phyloP scores from a whole-genome alignment of 2,329 filamentous ascomycete species.

The Dactylonectria macrodidyma region DNA sequence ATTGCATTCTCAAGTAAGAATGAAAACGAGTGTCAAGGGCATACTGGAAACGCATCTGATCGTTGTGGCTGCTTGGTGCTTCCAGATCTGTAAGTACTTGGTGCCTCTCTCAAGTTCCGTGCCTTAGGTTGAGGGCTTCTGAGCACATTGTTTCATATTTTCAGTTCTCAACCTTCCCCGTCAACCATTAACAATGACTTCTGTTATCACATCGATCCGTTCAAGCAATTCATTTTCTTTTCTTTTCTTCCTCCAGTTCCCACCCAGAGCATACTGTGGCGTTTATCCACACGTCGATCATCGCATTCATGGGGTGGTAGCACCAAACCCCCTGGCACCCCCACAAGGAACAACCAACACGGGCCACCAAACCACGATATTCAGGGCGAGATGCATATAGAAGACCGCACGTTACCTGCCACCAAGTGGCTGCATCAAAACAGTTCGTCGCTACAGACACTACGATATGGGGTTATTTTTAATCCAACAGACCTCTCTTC shows the following conservation, averaged over 20 bases:
- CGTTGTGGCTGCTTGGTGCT: not conserved
- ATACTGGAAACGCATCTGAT: not conserved
- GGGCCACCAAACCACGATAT: not conserved
- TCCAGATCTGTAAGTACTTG: too few species aligned
- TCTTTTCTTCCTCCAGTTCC: not conserved
- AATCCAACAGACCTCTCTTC: not conserved
- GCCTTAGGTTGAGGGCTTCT: too few species aligned
- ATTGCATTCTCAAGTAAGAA: not conserved
- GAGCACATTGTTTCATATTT: too few species aligned
- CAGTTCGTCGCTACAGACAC: conserved; percentile 3
- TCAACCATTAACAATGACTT: too few species aligned
- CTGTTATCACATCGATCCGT: too few species aligned
- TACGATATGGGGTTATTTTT: not conserved
- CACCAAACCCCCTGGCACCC: not conserved
- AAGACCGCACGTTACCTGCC: not conserved
- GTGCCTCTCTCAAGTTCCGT: too few species aligned
- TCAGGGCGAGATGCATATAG: conserved; percentile 5
- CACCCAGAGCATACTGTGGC: not conserved
- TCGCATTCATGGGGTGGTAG: not conserved
- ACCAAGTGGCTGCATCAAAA: not conserved
- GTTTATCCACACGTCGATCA: not conserved
- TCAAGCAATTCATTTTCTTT: too few species aligned
- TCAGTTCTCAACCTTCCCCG: too few species aligned
- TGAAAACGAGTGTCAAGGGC: not conserved
- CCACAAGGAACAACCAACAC: not conserved